phyloP scores from a whole-genome alignment of 148 eudicot genomes.

The Vaccinium macrocarpon region DNA sequence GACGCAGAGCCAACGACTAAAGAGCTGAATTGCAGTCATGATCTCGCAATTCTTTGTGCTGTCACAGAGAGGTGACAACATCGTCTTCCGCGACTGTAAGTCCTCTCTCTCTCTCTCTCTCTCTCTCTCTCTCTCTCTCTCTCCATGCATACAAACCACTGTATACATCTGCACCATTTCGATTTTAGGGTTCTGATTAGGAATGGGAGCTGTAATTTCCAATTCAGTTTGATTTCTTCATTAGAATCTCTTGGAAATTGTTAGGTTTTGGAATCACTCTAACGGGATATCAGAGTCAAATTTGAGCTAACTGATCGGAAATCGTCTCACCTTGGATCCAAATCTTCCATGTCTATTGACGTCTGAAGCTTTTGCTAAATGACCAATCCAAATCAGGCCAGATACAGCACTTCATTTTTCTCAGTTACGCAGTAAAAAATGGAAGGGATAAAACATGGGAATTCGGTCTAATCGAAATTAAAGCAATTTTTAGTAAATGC shows the following conservation, averaged over 20 bases:
- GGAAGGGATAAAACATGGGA: neutral
- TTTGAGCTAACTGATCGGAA: neutral
- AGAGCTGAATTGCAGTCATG: slow-evolving; percentile 29
- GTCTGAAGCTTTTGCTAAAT: neutral
- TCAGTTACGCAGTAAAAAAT: neutral
- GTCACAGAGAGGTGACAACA: slow-evolving; percentile 91
- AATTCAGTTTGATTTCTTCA: neutral
- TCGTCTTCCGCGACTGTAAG: slow-evolving; percentile 90
- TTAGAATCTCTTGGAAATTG: neutral
- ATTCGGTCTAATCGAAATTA: neutral
- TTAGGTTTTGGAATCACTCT: neutral
- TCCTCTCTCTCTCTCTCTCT: slow-evolving; percentile 22
- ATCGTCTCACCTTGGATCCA: neutral
- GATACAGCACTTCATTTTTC: neutral
- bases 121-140: slow-evolving; percentile 7
- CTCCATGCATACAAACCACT: neutral
- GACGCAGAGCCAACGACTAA: neutral
- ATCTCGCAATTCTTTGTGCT: slow-evolving; percentile 93
- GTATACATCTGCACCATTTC: neutral
- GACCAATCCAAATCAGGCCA: neutral
- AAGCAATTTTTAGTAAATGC: neutral
- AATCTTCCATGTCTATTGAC: neutral
- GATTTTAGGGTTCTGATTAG: neutral
- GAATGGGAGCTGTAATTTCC: neutral
- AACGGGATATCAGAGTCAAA: neutral